Evolutionary conservation across 805 yeast species (phyloP), one percentile per base, ranked within the genome.

Genomic region (Ogataea pilisensis): DNA sequence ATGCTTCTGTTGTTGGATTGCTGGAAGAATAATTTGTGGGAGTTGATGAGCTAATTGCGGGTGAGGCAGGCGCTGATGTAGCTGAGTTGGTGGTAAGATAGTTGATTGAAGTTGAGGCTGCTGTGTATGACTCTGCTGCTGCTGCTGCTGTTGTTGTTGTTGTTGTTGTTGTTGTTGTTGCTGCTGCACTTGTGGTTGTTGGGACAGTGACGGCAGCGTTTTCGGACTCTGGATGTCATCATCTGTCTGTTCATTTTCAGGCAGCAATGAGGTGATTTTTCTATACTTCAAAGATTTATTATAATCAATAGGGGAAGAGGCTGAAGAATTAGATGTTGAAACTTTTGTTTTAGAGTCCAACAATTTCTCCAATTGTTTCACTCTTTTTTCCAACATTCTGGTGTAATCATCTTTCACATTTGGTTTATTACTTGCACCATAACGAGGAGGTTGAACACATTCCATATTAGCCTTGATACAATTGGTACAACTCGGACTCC

Each of bases 371-470:
- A 80, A 52, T 39, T 66, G 72, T 39, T 68, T 68, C 27, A 80
- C 68, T 51, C 74, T 75, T 42, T 72, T 73, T 49, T 80, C 86
- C 41, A 80, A 53, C 54, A 76, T 67, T 13, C 66, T 42, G 0
- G 84, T 79, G 51, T 80, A 80, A 27, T 76, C 82, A 49, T 77
- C 79, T 51, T 76, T 78, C 5, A 58, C 60, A 11, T 70, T 71
- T 11, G 65, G 59, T 46, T 63, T 67, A 27, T 42, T 43, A 28
- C 48, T 54, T 4, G 61, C 65, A 1, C 73, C 70, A 46, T 80
- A 80, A 38, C 78, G 70, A 5, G 75, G 79, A 0, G 88, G 88
- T 55, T 80, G 82, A 6, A 79, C 66, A 56, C 87, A 80, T 43
- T 70, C 63, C 6, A 72, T 78, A 25, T 76, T 79, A 1, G 85